Conservation (phyloP, 176 grass and related monocot genomes). For the Oryza glumipatula region DNA sequence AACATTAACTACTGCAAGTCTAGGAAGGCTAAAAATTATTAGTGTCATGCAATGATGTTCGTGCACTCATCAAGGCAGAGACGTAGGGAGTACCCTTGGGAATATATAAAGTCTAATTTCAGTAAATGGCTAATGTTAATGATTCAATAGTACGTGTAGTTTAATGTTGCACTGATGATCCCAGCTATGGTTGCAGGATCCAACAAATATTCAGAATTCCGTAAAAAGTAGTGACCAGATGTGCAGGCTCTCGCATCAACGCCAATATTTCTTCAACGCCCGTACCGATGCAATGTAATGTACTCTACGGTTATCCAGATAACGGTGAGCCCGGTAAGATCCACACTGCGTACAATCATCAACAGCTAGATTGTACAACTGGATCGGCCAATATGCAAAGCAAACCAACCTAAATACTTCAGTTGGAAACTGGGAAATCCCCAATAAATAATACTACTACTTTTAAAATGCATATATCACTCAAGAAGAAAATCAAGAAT, state of each 20-base stretch:
- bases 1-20: background rate
- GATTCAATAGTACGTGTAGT: slow-evolving; percentile 24
- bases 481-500: background rate
- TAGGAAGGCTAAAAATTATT: slow-evolving; percentile 14
- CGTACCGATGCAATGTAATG: slow-evolving; percentile 28
- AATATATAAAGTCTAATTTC: background rate
- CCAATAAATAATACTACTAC: background rate
- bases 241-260: slow-evolving; percentile 32
- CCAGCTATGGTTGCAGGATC: slow-evolving; percentile 44
- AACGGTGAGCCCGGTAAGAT: slow-evolving; percentile 30
- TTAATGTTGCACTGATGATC: slow-evolving; percentile 19
- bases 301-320: slow-evolving; percentile 3
- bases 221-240: slow-evolving; percentile 16
- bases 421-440: background rate
- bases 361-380: background rate
- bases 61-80: slow-evolving; percentile 28
- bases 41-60: slow-evolving; percentile 3
- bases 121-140: background rate
- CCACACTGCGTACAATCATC: slow-evolving; percentile 24
- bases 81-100: background rate
- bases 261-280: background rate
- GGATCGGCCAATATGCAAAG: background rate
- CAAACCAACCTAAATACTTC: background rate
- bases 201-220: slow-evolving; percentile 42
- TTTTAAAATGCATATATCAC: background rate